Percentiles rank a stretch among this genome's conserved stretches.
Evolutionary conservation across 306 rosid species (phyloP).

Genomic region (Cucurbita maxima): DNA sequence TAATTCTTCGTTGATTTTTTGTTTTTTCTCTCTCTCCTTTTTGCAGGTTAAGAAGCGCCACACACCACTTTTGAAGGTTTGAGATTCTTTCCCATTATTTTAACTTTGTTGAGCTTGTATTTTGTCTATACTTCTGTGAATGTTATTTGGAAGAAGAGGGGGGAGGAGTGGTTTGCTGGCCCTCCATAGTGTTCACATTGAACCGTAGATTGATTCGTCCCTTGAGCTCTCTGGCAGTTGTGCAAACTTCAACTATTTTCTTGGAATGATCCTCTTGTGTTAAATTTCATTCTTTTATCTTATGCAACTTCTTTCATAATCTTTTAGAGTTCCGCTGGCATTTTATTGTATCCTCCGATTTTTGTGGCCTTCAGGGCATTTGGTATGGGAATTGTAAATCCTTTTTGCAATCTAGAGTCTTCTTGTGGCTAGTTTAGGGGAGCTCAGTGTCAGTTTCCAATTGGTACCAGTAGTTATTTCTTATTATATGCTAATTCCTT

Average conservation of each 20-base stretch:
- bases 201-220: neutral
- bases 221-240: neutral
- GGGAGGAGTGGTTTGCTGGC: neutral
- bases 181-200: neutral
- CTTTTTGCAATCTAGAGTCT: neutral
- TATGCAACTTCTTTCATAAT: neutral
- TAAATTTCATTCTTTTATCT: neutral
- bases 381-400: neutral
- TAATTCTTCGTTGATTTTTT: conserved; percentile 12
- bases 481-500: neutral
- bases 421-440: neutral
- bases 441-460: neutral
- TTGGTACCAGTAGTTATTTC: neutral
- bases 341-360: neutral
- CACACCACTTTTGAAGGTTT: conserved; percentile 81
- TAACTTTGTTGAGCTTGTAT: neutral
- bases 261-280: neutral
- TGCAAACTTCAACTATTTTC: neutral
- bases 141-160: neutral
- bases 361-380: neutral
- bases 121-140: neutral
- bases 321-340: neutral
- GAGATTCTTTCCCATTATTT: conserved; percentile 15
- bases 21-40: conserved; percentile 7
- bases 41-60: conserved; percentile 66